Evolutionary conservation across 805 yeast species (phyloP).

Genomic region (Monosporozyma siamensis): DNA sequence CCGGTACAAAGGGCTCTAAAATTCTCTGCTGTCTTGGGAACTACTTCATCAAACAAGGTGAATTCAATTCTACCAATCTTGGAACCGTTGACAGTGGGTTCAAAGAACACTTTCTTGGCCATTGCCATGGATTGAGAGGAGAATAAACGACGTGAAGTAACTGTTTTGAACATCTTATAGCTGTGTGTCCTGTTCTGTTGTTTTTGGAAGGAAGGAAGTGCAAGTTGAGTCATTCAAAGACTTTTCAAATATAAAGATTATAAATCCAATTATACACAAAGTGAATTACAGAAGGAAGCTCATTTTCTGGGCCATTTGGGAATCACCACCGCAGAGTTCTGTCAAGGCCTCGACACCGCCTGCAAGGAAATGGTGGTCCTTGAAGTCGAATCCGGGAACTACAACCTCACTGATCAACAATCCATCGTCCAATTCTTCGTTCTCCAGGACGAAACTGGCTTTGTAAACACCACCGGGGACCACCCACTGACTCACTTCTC

Average conservation of each 20-base stretch:
- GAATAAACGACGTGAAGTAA: constrained; percentile 35
- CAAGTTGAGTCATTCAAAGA: neutral
- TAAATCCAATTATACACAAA: too few relatives aligned
- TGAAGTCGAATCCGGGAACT: constrained; percentile 52
- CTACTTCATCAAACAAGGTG: constrained; percentile 32
- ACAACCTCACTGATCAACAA: constrained; percentile 48
- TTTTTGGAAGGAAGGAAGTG: neutral
- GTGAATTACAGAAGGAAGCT: neutral
- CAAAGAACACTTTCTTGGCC: constrained; percentile 49
- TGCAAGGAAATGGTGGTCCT: constrained; percentile 41
- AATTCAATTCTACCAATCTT: constrained; percentile 31
- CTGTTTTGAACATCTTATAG: constrained; percentile 14
- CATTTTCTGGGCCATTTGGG: neutral
- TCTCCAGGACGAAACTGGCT: constrained; percentile 42
- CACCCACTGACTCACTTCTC: constrained; percentile 51
- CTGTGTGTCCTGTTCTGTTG: neutral
- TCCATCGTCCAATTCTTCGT: constrained; percentile 31
- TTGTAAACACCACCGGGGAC: constrained; percentile 54
- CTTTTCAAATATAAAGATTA: neutral
- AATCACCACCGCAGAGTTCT: constrained; percentile 28
- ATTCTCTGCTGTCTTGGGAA: constrained; percentile 74
- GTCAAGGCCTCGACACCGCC: constrained; percentile 20
- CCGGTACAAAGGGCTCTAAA: constrained; percentile 81
- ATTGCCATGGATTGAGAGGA: constrained; percentile 38
- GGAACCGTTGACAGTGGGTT: constrained; percentile 46